Evolutionary conservation across 1,284 basidiomycete genomes (phyloP).

Genomic region (Ganoderma lingzhi): DNA sequence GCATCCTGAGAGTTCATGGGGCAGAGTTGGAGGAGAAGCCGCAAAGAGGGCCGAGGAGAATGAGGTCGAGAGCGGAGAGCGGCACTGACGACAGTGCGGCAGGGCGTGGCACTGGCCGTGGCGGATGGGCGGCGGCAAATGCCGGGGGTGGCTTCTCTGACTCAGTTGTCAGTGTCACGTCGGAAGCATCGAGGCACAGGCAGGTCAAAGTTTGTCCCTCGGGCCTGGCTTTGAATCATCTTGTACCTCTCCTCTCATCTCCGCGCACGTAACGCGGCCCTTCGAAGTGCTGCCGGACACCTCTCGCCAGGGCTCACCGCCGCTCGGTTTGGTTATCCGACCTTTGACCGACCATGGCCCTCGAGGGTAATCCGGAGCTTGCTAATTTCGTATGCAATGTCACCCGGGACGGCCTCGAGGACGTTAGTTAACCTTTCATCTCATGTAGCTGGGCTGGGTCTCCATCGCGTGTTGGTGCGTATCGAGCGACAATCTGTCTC

Average conservation of each 20-base stretch:
- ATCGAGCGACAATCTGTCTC: background rate
- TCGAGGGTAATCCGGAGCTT: slow-evolving; percentile 42
- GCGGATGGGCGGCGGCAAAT: slow-evolving; percentile 22
- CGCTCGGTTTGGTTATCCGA: background rate
- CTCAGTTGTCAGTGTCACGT: no score
- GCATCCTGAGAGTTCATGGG: slow-evolving; percentile 69
- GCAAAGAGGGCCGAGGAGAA: slow-evolving; percentile 15
- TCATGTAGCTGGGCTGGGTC: slow-evolving; percentile 79
- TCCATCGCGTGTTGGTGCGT: slow-evolving; percentile 85
- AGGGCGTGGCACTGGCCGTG: slow-evolving; percentile 11
- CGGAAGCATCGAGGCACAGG: slow-evolving; percentile 2
- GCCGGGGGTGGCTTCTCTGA: slow-evolving; percentile 22
- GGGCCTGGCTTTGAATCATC: background rate
- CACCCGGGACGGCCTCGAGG: slow-evolving; percentile 14
- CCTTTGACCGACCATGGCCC: slow-evolving; percentile 23
- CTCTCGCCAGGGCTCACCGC: slow-evolving; percentile 2
- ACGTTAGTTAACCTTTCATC: slow-evolving; percentile 21
- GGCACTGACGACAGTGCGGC: slow-evolving; percentile 36
- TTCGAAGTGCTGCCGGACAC: slow-evolving; percentile 5
- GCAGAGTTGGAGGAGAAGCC: slow-evolving; percentile 19
- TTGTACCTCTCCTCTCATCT: background rate
- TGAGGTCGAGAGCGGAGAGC: slow-evolving; percentile 14
- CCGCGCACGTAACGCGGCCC: slow-evolving; percentile 1
- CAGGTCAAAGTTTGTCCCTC: slow-evolving; percentile 4
- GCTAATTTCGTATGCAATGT: slow-evolving; percentile 63